These are phyloP conservation scores for Saccharomycopsis javanensis DNA, from an alignment of 805 yeast species.

Conservation along the genomic window DNA sequence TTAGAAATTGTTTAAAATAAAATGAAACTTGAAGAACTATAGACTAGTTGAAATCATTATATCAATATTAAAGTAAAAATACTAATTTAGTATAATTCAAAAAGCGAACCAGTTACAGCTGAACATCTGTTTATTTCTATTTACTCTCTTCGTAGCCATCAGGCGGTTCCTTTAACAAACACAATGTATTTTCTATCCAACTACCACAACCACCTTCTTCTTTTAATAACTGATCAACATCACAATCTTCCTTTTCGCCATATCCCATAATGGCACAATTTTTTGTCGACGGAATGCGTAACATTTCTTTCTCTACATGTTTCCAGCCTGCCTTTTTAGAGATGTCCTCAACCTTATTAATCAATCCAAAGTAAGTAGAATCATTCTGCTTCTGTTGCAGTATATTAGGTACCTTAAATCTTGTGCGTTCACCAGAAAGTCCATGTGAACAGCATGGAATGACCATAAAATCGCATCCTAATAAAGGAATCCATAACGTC, in stretches of 20 bases:
- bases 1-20: no score
- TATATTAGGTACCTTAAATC: slow-evolving; percentile 47
- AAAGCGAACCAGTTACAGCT: no score
- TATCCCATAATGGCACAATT: slow-evolving; percentile 83
- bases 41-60: no score
- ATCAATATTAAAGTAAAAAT: no score
- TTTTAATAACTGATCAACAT: slow-evolving; percentile 49
- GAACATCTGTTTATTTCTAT: background rate
- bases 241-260: slow-evolving; percentile 22
- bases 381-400: slow-evolving; percentile 11
- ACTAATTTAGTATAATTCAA: no score
- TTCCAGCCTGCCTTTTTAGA: slow-evolving; percentile 72
- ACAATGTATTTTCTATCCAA: slow-evolving; percentile 77
- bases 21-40: no score
- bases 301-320: slow-evolving; percentile 64
- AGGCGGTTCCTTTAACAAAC: slow-evolving; percentile 59
- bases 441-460: slow-evolving; percentile 95
- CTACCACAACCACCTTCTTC: slow-evolving; percentile 86
- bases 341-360: slow-evolving; percentile 70
- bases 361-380: slow-evolving; percentile 77
- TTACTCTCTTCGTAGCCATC: slow-evolving; percentile 30
- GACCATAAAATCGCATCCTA: slow-evolving; percentile 80
- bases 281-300: slow-evolving; percentile 89
- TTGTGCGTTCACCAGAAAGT: slow-evolving; percentile 60
- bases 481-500: slow-evolving; percentile 88